phyloP scores from a whole-genome alignment of 352 stramenopile species.

The Phytophthora multivora region DNA sequence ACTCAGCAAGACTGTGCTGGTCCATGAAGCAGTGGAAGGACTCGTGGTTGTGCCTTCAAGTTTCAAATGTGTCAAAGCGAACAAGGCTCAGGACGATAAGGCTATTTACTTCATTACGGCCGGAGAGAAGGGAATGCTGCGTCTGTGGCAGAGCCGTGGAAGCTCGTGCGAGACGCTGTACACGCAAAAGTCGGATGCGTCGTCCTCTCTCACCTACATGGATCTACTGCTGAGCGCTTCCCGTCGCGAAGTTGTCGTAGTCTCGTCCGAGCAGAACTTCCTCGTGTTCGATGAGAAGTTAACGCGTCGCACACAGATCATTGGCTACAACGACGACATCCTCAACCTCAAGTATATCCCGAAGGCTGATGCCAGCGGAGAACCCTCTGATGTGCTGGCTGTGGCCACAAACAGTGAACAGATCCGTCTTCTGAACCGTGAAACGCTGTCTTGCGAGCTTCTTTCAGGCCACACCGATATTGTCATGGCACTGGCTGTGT shows the following conservation, averaged over 20 bases:
- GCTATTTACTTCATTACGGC: constrained; percentile 92
- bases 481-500: constrained; percentile 96
- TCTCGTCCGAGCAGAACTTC: constrained; percentile 89
- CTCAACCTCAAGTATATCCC: constrained; percentile 97
- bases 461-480: constrained; percentile 97
- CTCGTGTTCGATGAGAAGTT: constrained; percentile 80
- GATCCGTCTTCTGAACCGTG: constrained; percentile 94
- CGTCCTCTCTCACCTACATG: constrained; percentile 53
- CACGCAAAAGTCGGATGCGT: constrained; percentile 44
- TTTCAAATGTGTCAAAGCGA: constrained; percentile 54
- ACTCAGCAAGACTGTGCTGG: constrained; percentile 92
- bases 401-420: constrained; percentile 97
- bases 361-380: constrained; percentile 47
- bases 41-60: constrained; percentile 83
- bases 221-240: constrained; percentile 56
- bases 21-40: constrained; percentile 96
- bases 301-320: constrained; percentile 75
- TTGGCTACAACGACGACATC: constrained; percentile 98
- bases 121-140: constrained; percentile 91
- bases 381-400: constrained; percentile 78
- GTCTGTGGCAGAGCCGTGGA: constrained; percentile 64
- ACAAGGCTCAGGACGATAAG: constrained; percentile 51
- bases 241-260: constrained; percentile 71
- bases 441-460: constrained; percentile 93
- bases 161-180: constrained; percentile 48